Evolutionary conservation across 345 rosid genomes (phyloP).

Genomic region (Hypericum perforatum): DNA sequence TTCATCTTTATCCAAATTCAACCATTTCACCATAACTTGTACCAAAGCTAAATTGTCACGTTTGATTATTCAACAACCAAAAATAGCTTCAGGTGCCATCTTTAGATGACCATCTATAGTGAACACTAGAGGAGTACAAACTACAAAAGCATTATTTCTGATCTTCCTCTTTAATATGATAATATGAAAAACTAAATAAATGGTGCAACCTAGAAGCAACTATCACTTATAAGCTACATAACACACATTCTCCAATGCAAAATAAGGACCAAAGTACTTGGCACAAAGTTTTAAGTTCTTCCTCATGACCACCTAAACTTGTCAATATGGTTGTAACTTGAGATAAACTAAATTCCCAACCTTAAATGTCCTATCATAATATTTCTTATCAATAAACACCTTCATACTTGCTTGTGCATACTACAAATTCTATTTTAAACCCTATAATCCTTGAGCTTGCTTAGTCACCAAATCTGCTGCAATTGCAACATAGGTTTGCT

Average conservation of each 20-base stretch:
- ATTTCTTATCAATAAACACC: not conserved
- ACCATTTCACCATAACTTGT: too few species aligned
- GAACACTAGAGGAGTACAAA: too few species aligned
- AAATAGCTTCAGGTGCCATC: too few species aligned
- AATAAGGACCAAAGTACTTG: not conserved
- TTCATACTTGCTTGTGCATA: not conserved
- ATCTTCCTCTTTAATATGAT: not conserved
- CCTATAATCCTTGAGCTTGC: too few species aligned
- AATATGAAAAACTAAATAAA: not conserved
- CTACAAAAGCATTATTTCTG: too few species aligned
- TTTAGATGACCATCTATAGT: too few species aligned
- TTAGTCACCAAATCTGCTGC: too few species aligned
- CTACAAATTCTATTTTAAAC: not conserved
- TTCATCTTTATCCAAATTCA: too few species aligned
- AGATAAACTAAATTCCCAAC: not conserved
- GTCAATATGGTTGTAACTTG: not conserved
- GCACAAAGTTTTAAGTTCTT: not conserved
- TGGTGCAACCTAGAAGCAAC: not conserved
- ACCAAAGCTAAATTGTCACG: too few species aligned
- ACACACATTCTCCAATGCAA: not conserved
- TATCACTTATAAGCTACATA: not conserved
- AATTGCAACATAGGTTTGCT: too few species aligned
- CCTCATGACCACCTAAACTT: not conserved
- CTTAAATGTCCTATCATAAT: not conserved
- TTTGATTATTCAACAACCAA: too few species aligned